Percentiles rank a stretch among this genome's conserved stretches.
Conservation (phyloP, 805 yeast genomes). For the Metschnikowia amazonensis region DNA sequence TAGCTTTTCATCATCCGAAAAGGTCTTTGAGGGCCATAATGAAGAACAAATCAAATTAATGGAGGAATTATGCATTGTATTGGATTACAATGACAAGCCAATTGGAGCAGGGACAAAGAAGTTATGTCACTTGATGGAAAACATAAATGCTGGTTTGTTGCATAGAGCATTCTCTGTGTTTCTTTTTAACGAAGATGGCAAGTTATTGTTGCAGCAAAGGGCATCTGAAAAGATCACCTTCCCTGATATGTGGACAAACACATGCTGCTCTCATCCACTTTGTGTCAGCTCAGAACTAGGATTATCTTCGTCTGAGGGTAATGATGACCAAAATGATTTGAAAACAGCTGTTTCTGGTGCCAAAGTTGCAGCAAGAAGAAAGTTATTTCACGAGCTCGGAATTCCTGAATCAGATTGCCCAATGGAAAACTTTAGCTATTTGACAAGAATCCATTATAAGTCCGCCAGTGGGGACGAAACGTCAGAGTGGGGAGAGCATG, state of each 20-base stretch:
- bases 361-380: constrained; percentile 85
- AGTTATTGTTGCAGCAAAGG: constrained; percentile 86
- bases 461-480: constrained; percentile 66
- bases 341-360: constrained; percentile 69
- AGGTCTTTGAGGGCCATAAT: constrained; percentile 80
- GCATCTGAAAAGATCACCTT: constrained; percentile 96
- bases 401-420: constrained; percentile 61
- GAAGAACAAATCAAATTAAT: constrained; percentile 89
- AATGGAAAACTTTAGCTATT: constrained; percentile 64
- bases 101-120: constrained; percentile 94
- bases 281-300: constrained; percentile 83
- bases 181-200: constrained; percentile 70
- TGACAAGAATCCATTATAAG: constrained; percentile 93
- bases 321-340: constrained; percentile 33
- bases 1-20: constrained; percentile 20
- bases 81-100: constrained; percentile 83
- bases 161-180: constrained; percentile 98
- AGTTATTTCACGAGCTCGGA: constrained; percentile 90
- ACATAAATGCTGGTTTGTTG: constrained; percentile 78
- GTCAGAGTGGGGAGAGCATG: constrained; percentile 92
- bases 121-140: constrained; percentile 80
- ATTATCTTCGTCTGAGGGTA: constrained; percentile 13
- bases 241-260: constrained; percentile 97
- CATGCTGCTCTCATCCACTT: constrained; percentile 97
- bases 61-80: constrained; percentile 95